Base-by-base conservation (phyloP, 306 rosid genomes). In the Cajanus cajan region DNA sequence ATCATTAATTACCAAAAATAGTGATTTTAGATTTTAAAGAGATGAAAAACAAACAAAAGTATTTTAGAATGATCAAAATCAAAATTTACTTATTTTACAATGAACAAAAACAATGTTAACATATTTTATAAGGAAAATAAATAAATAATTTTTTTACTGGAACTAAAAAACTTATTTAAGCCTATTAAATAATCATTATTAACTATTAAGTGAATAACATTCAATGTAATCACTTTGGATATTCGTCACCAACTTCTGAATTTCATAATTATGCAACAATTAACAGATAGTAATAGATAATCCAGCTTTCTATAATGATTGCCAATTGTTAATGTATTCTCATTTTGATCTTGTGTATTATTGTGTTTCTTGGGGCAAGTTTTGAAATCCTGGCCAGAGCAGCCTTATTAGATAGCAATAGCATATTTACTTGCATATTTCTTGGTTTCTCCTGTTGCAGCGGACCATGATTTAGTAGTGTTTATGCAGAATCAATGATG, bases 401-500 rank as follows among this genome's bases (percentile, higher is more conserved):
- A 48, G 40, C 79, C 58, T 84, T 72, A 76, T n/a, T 74, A 79
- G 81, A 63, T 80, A 84, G 87, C 76, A 80, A 76, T 71, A 71
- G 89, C 78, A 51, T 86, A 83, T 83, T 77, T 69, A 64, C 88
- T 47, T 63, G 71, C 83, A 78, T 68, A 62, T 68, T 80, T 82
- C 73, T 76, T 81, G 85, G 83, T 75, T 80, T 82, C 86, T 87
- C 87, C 79, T 88, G 87, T 83, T 88, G 88, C 89, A 83, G 84
- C 44, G 34, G 77, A 84, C 87, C 88, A 81, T 91, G 90, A 89
- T 87, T 82, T 88, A 68, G 69, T 88, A 83, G 82, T 90, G 88
- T 87, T 90, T 88, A 51, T 89, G 94, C 97, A 94, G 97, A 90
- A 84, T 94, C 81, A 84, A 89, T 51, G 90, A 92, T 63, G 90